Base-by-base conservation (phyloP, 768 basidiomycete genomes). In the Tulasnella sp. region DNA sequence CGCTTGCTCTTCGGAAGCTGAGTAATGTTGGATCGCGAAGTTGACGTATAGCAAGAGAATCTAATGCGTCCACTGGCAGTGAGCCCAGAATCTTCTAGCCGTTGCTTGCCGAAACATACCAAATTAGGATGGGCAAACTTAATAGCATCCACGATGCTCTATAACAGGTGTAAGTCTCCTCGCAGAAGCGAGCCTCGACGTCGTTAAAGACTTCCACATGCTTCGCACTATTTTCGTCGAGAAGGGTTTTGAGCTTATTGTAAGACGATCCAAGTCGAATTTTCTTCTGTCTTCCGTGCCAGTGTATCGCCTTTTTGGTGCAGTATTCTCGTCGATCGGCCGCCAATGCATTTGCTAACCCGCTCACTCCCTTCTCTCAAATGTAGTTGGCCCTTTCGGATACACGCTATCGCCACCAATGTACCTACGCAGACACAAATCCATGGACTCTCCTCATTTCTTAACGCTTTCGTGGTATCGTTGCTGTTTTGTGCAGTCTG, bases 81-180 rank as follows among this genome's bases (percentile, higher is more conserved):
- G 40, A 62, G 27, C 80, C 56, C 48, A 76, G 68, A 79, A 12
- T 81, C 34, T 36, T 24, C 16, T 14, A 6, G 8, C 31, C 5
- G 27, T n/a, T n/a, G 58, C 6, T 19, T 9, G 38, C 8, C 74
- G 1, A n/a, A 44, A 86, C 92, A 68, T 79, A 95, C 94, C 80
- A 98, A 84, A 74, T 98, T 95, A 0, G 97, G 93, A 85, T 98
- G 91, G 24, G 91, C 91, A 81, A 93, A 92, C n/a, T n/a, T n/a
- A 79, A 99, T 94, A 76, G 94, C 91, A 82, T 97, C 92, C 14
- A 92, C 91, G 83, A 99, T 98, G 82, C 93, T 93, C 85, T n/a
- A n/a, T 98, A 95, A 10, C 98, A 90, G 7, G 97, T 99, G 86
- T 97, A 99, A 0, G 97, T 99, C 87, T 99, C 98, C 85, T 99